Evolutionary conservation across 2,329 filamentous ascomycete species (phyloP), one percentile per base, ranked within the genome.

Genomic region (Fusarium palustre): DNA sequence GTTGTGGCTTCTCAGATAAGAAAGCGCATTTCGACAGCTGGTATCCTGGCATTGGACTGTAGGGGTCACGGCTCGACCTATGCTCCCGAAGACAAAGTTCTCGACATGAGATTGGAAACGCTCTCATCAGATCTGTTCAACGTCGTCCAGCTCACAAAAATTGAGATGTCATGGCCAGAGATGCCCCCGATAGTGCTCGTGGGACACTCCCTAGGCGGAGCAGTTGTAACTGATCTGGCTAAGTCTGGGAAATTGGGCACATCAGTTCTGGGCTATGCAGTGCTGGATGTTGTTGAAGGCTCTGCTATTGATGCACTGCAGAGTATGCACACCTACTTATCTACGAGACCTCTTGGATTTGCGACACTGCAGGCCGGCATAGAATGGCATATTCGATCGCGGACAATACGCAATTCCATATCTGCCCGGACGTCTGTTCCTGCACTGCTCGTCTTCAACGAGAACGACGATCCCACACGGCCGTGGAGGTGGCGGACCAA

Each of bases 281-380:
- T 98, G 10, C 84, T 99, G 18, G 96, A 99, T 79, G 93, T 99
- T 7, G 96, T 99, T 30, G 96, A 99, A 80, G 92, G 96, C 13
- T 97, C 93, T 1, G 96, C 96, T 34, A 95, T 99, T 79, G 96
- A 98, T 78, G 95, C 96, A 4, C 85, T 99, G 55, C 90, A 94
- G 78, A 94, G 92, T 79, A 99, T 99, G 96, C 91, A 96, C 71
- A 91, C 90, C 5, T 97, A 97, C 78, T 86, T 99, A 22, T 90
- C 92, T 2, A 94, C 91, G 7, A 87, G 96, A 24, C 96, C 96
- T 0, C 83, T 84, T 11, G 88, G 90, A 3, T 99, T 99, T 75
- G 83, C 88, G n/a, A 91, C 89, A 15, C 73, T 97, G 20, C 86
- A 91, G 68, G 88, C 91, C 6, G 95, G 91, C 9, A 93, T 99